Evolutionary conservation across 192 early-diverging fungal species (phyloP).

Genomic region (Rhizophagus clarus): DNA sequence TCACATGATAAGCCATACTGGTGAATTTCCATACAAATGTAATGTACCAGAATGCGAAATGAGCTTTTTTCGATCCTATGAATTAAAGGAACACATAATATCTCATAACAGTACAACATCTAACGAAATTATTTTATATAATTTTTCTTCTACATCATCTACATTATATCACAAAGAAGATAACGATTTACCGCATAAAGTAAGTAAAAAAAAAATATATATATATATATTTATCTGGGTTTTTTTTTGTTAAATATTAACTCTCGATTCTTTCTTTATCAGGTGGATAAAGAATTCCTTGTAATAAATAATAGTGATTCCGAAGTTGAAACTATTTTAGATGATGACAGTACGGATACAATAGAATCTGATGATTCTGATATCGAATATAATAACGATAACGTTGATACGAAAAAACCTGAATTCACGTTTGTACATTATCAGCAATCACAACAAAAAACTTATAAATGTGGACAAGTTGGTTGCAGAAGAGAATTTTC

Average conservation of each 20-base stretch:
- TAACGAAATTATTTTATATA: background rate
- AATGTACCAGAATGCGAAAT: background rate
- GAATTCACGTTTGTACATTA: no score
- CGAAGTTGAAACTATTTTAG: background rate
- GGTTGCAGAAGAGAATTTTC: background rate
- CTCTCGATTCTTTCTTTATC: background rate
- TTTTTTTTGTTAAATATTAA: background rate
- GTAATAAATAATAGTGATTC: background rate
- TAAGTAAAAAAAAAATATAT: background rate
- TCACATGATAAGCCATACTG: background rate
- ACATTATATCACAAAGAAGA: background rate
- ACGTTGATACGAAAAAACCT: no score
- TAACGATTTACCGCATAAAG: background rate
- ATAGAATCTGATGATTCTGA: background rate
- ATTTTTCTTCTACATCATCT: background rate
- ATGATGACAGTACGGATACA: background rate
- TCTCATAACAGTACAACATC: background rate
- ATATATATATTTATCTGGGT: background rate
- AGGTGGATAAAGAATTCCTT: background rate
- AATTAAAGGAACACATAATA: background rate
- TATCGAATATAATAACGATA: background rate
- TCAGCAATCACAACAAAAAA: background rate
- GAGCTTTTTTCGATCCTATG: background rate
- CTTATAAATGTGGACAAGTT: background rate
- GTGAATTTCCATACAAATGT: conserved; percentile 3